Evolutionary conservation across 1,284 basidiomycete genomes (phyloP).

Genomic region (Prillingera fragicola): DNA sequence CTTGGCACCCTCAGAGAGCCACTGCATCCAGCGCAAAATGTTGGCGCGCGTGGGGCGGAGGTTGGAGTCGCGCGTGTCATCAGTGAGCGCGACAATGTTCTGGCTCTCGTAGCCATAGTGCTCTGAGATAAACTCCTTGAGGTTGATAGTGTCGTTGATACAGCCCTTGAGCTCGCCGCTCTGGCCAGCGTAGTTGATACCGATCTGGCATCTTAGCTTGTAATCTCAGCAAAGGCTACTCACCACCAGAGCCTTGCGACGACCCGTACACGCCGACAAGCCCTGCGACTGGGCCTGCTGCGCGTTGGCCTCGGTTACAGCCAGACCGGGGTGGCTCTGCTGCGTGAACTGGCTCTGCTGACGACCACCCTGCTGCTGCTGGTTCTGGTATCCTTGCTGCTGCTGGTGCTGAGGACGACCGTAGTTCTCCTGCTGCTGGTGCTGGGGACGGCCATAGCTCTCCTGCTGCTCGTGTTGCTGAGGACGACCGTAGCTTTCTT

Average conservation of each 20-base stretch:
- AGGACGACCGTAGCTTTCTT: background rate
- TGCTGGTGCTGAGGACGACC: background rate
- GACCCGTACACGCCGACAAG: conserved; percentile 60
- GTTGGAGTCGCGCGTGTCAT: conserved; percentile 61
- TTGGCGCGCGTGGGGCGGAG: conserved; percentile 70
- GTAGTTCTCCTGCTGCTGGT: background rate
- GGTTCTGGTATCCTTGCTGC: background rate
- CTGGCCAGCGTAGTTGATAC: conserved; percentile 45
- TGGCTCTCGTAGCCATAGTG: conserved; percentile 66
- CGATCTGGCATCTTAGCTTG: conserved; percentile 43
- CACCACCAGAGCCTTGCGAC: conserved; percentile 9
- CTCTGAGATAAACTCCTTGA: conserved; percentile 58
- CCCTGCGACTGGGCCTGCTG: background rate
- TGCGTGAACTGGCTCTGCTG: background rate
- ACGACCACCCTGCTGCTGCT: background rate
- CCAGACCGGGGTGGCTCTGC: background rate
- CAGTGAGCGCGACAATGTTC: conserved; percentile 80
- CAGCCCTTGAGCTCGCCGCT: conserved; percentile 56
- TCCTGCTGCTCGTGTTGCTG: no score
- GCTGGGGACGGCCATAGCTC: background rate
- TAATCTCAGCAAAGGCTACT: conserved; percentile 65
- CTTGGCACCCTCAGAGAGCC: conserved; percentile 71
- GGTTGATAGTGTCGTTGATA: conserved; percentile 80
- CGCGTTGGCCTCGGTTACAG: background rate
- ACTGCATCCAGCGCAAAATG: conserved; percentile 81